Evolutionary conservation across 768 basidiomycete genomes (phyloP).

Genomic region (Lentinula aciculospora): DNA sequence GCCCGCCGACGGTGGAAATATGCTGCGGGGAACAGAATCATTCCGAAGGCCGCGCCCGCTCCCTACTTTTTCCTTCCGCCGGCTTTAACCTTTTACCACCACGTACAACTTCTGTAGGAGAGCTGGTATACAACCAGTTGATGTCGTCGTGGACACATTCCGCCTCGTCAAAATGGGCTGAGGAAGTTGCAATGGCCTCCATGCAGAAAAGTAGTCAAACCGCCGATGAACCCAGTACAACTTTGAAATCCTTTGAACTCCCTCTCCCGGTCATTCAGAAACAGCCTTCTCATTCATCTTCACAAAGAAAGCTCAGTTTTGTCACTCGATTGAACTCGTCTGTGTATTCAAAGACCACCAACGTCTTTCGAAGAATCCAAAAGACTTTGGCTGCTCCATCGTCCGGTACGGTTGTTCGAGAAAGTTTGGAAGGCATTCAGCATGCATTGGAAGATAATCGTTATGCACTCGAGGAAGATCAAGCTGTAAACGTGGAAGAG

Average conservation of each 20-base stretch:
- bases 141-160: slow-evolving; percentile 4
- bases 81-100: neutral
- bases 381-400: slow-evolving; percentile 2
- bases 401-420: neutral
- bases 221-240: neutral
- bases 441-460: neutral
- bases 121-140: neutral
- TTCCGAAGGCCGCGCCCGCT: neutral
- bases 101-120: neutral
- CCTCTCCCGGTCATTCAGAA: slow-evolving; percentile 3
- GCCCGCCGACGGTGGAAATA: no score
- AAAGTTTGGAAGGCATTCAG: neutral
- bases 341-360: neutral
- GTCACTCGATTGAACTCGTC: neutral
- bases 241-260: neutral
- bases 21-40: neutral
- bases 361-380: neutral
- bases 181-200: slow-evolving; percentile 7
- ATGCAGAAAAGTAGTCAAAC: neutral
- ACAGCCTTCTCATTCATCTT: neutral
- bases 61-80: neutral
- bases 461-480: neutral
- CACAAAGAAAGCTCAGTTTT: neutral
- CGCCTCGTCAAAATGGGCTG: slow-evolving; percentile 9
- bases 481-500: neutral